These are phyloP conservation scores for Monilinia laxa DNA, from an alignment of 2,329 filamentous ascomycete genomes.

Conservation along the genomic window DNA sequence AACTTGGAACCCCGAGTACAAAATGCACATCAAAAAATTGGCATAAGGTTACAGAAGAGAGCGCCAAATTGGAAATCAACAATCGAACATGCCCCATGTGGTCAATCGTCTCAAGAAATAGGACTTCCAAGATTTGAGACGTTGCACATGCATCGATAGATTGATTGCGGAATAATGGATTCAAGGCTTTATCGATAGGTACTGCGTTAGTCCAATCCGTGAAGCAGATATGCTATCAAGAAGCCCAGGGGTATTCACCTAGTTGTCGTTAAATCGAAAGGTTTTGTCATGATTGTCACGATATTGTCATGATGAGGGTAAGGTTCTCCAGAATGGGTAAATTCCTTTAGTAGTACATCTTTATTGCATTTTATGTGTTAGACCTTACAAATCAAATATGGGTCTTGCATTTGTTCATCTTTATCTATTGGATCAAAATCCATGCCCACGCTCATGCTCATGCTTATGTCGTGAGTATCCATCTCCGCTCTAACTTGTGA, in stretches of 20 bases:
- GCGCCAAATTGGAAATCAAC: too few species aligned
- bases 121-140: slow-evolving; percentile 14
- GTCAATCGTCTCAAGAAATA: neutral
- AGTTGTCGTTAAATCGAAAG: slow-evolving; percentile 4
- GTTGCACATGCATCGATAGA: slow-evolving; percentile 15
- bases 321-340: neutral
- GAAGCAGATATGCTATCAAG: neutral
- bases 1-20: slow-evolving; percentile 11
- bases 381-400: slow-evolving; percentile 13
- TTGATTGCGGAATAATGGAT: neutral
- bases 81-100: neutral
- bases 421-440: slow-evolving; percentile 7
- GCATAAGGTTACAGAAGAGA: neutral
- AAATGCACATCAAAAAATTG: neutral
- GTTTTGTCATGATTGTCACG: slow-evolving; percentile 1
- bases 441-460: neutral
- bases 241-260: neutral
- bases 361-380: neutral
- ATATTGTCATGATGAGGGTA: slow-evolving; percentile 1
- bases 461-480: too few species aligned
- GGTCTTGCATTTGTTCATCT: slow-evolving; percentile 1
- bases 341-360: neutral
- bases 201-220: neutral
- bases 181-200: neutral
- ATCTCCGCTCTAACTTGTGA: neutral